A percentile compares a stretch with the other conserved stretches of the same genome.
These are phyloP conservation scores for Hordeum vulgare DNA, from an alignment of 176 grass and related monocot species.

Conservation along the genomic window MorexV3_pseudomolecules_assembly NC_058520.1:86283486-86283985, in stretches of 20 bases:
- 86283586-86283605: conserved; percentile 81
- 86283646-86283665: conserved; percentile 62
- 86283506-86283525: background rate
- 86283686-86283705: conserved; percentile 88
- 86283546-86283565: conserved; percentile 43
- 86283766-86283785: background rate
- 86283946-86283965: conserved; percentile 17
- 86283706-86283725: conserved; percentile 90
- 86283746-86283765: background rate
- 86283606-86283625: conserved; percentile 80
- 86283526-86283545: background rate
- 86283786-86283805: background rate
- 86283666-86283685: conserved; percentile 76
- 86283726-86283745: background rate
- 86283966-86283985: conserved; percentile 9
- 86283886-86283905: conserved; percentile 97
- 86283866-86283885: conserved; percentile 91
- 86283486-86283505: background rate
- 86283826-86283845: conserved; percentile 90
- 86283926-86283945: background rate
- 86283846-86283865: conserved; percentile 66
- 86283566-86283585: conserved; percentile 82
- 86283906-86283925: conserved; percentile 34
- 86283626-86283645: conserved; percentile 62
- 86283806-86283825: conserved; percentile 57